Conservation (phyloP, 1,284 basidiomycete genomes). For the Tilletia indica region DNA sequence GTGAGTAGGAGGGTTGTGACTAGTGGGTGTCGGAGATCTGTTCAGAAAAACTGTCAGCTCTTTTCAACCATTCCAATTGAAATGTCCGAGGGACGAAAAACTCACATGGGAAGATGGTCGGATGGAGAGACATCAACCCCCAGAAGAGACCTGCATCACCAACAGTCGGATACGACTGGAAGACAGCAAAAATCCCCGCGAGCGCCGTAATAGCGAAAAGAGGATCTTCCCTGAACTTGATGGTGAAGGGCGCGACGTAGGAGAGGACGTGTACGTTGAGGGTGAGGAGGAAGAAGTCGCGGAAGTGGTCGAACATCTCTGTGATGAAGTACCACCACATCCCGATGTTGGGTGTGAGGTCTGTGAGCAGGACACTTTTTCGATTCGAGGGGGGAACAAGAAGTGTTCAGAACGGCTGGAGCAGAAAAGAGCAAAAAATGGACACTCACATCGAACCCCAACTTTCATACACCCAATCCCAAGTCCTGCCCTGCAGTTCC, state of each 20-base stretch:
- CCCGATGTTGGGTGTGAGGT: slow-evolving; percentile 83
- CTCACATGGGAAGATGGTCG: slow-evolving; percentile 78
- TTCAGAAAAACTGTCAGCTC: background rate
- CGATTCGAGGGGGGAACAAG: background rate
- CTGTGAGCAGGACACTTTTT: slow-evolving; percentile 33
- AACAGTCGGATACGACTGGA: slow-evolving; percentile 89
- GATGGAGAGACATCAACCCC: slow-evolving; percentile 75
- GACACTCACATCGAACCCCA: slow-evolving; percentile 80
- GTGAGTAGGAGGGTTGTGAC: slow-evolving; percentile 79
- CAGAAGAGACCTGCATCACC: slow-evolving; percentile 84
- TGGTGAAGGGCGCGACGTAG: slow-evolving; percentile 78
- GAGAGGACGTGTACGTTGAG: slow-evolving; percentile 84
- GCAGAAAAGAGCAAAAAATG: background rate
- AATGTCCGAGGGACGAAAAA: slow-evolving; percentile 25
- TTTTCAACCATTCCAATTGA: background rate
- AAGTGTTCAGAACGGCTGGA: background rate
- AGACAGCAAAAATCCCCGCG: slow-evolving; percentile 73
- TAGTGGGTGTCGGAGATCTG: slow-evolving; percentile 83
- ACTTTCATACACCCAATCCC: slow-evolving; percentile 69
- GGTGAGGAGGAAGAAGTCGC: slow-evolving; percentile 91
- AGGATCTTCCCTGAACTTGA: slow-evolving; percentile 84
- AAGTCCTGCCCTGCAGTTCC: slow-evolving; percentile 63
- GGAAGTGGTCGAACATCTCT: slow-evolving; percentile 98
- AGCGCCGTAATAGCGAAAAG: slow-evolving; percentile 77
- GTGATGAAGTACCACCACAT: slow-evolving; percentile 99